Evolutionary conservation across 2,329 filamentous ascomycete species (phyloP), one percentile per base, ranked within the genome.

Genomic region (Botryotinia globosa): DNA sequence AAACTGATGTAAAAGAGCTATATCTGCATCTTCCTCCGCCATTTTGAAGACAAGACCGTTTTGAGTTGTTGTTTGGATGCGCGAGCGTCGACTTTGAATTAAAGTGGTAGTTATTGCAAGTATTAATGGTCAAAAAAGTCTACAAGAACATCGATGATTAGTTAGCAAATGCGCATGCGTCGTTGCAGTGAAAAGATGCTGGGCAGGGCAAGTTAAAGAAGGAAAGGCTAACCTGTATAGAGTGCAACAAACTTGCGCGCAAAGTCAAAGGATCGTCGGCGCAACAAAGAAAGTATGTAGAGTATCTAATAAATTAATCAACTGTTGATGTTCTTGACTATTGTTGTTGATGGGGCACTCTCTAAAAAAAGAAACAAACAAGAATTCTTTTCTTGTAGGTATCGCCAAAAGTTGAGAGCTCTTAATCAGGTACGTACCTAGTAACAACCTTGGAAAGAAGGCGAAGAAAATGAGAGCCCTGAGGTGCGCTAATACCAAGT

Each of bases 11-110:
- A 81, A 77, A 74, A 80, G 80, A 79, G 80, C 80, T 78, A 81
- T 81, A 74, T 81, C 80, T 75, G 77, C 79, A 75, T 80, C 80
- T 76, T 80, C 79, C 79, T 80, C 80, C 77, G 78, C 76, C 80
- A 81, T 81, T 69, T 65, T 79, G 66, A 73, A 71, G 58, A 71
- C 42, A 73, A 71, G 58, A 70, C 51, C 29, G 51, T 39, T 72
- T 14, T 62, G 65, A 64, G 48, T 39, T 63, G 45, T 44, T 69
- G 18, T 51, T 51, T 59, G 44, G 58, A 71, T 69, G 58, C 42
- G 67, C 64, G 32, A 58, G 32, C 48, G 32, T 22, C 22, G 48
- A n/a, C 1, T n/a, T 29, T 37, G 44, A 64, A n/a, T 56, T 3
- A 56, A 56, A 1, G 14, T 56, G 14, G n/a, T 32, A 12, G 42